Base-by-base conservation (phyloP, 164 flowering plant species). In the Nelumbo lutea region DNA sequence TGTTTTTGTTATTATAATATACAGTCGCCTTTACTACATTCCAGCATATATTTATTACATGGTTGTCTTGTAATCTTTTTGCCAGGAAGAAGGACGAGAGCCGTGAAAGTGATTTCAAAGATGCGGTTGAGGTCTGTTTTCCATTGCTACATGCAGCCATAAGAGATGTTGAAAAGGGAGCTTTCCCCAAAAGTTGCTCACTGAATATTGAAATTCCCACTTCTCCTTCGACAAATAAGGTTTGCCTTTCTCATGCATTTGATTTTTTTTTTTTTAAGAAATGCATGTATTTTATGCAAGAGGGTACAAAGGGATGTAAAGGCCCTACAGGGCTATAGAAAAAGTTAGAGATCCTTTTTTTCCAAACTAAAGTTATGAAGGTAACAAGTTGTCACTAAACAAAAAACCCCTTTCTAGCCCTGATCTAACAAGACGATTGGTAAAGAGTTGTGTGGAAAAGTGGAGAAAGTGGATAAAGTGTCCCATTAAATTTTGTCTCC, bases 61-160 rank as follows among this genome's bases (percentile, higher is more conserved):
- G 6, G 48, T 48, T 48, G 46, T 60, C 27, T 62, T 68, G 38
- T 59, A 58, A 76, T 55, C 45, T 71, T 41, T 41, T 76, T 80
- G 69, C 40, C 72, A 96, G 99, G 99, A 93, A 90, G 82, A 91
- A 91, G 73, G 93, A 87, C 79, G 97, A 76, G 80, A 96, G 98
- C 75, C 76, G 83, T 62, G 99, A 93, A 77, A 87, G 82, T 81
- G 89, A 93, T 83, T 87, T 96, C 68, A 91, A 86, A 81, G 98
- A 93, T 77, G 97, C 98, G 39, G 96, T 85, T 43, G 64, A 80
- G 78, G 87, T 87, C 59, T 93, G 96, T 71, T 75, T 96, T 65
- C 98, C 95, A 38, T 58, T 96, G 64, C 87, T 96, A 77, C 84
- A 83, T 72, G 89, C 96, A 51, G 93, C 91, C 63, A 75, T 88